These are phyloP conservation scores for Exophiala oligosperma DNA, from an alignment of 2,329 filamentous ascomycete species.

Conservation along the genomic window DNA sequence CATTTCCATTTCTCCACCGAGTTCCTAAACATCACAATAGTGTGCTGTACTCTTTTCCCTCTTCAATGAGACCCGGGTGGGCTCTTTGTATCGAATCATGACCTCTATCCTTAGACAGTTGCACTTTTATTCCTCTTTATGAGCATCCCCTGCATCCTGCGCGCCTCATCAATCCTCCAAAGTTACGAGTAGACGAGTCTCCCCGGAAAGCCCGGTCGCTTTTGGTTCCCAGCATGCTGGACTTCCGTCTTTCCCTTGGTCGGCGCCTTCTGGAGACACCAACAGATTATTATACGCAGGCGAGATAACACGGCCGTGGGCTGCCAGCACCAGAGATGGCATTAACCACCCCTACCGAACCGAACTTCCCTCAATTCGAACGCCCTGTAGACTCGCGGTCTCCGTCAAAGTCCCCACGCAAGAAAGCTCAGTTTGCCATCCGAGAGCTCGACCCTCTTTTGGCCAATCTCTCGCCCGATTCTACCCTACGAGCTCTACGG, in stretches of 20 bases:
- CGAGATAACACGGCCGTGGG: conserved; percentile 7
- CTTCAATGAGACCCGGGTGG: no score
- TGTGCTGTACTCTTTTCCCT: background rate
- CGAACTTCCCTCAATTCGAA: conserved; percentile 24
- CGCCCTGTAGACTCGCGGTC: conserved; percentile 35
- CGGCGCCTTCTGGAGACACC: conserved; percentile 11
- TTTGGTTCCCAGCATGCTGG: conserved; percentile 16
- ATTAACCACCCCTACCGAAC: conserved; percentile 22
- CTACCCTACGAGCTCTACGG: conserved; percentile 53
- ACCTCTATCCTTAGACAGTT: background rate
- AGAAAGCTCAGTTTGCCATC: conserved; percentile 37
- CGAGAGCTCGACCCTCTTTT: conserved; percentile 49
- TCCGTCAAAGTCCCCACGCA: conserved; percentile 41
- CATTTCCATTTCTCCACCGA: background rate
- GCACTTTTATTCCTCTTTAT: background rate
- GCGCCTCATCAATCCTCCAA: background rate
- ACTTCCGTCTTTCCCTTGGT: conserved; percentile 7
- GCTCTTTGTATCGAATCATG: background rate
- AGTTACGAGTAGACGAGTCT: background rate
- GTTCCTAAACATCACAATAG: background rate
- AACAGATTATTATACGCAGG: conserved; percentile 4
- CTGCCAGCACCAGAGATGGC: conserved; percentile 17
- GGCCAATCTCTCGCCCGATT: conserved; percentile 54
- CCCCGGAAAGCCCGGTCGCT: background rate
- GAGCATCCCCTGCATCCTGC: background rate